Evolutionary conservation across 805 yeast genomes (phyloP), one percentile per base, ranked within the genome.

Genomic region (Lachancea meyersii): DNA sequence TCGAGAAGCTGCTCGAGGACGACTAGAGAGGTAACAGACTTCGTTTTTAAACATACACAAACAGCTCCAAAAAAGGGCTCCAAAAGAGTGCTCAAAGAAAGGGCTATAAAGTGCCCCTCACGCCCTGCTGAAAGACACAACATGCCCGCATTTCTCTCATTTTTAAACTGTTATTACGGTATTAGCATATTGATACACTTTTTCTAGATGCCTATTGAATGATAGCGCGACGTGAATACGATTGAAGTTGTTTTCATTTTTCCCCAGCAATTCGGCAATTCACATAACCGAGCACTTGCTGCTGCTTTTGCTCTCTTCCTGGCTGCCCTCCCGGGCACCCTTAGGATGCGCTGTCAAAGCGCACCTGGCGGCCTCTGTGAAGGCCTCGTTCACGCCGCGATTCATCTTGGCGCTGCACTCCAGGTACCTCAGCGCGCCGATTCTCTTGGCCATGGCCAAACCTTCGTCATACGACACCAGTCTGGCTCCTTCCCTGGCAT

Each of bases 381-480:
- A 93, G 8, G 97, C 97, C 68, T 93, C 98, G 59, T 94, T 93
- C n/a, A 93, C 98, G 51, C 98, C 98, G 58, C 95, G 78, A 65
- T 89, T 91, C 63, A 83, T 81, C 71, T 89, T 93, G 5, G 98
- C 97, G 21, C 96, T 86, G 68, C 98, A 93, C 65, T 93, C 98
- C 58, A 93, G 73, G 63, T 93, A 93, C 57, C 97, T 77, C 55
- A 89, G 71, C 0, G 98, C 97, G 19, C 97, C 97, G 34, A 93
- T 85, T 60, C 78, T 78, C 59, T 88, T 88, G 30, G 98, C 98
- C 55, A 91, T 87, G 0, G 81, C 80, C 45, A 93, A 73, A 23
- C 98, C 98, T 64, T 93, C 96, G 47, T 93, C 96, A 61, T 91
- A 93, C 20, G 86, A 70, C 46, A 93, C 87, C 49, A 86, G 69